These are phyloP conservation scores for Penicillium hordei DNA, from an alignment of 2,329 filamentous ascomycete species.

Conservation along the genomic window DNA sequence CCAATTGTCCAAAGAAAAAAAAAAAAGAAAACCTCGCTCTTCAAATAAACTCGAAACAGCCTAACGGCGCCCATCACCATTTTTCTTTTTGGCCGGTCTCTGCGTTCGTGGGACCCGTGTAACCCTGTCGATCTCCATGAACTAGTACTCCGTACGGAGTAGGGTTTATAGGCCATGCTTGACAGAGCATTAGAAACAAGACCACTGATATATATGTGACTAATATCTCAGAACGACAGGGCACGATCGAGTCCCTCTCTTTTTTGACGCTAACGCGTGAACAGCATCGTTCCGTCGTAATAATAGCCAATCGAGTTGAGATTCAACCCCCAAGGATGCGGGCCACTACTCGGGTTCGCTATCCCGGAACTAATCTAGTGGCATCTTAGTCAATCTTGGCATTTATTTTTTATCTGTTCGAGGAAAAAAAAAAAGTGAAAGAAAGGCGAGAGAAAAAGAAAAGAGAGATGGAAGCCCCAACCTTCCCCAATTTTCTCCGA, in stretches of 20 bases:
- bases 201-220: background rate
- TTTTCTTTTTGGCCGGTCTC: background rate
- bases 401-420: background rate
- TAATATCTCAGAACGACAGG: background rate
- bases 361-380: slow-evolving; percentile 16
- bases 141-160: background rate
- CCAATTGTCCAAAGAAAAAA: slow-evolving; percentile 11
- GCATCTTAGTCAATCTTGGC: slow-evolving; percentile 16
- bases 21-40: slow-evolving; percentile 8
- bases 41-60: slow-evolving; percentile 44
- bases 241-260: background rate
- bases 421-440: background rate
- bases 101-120: slow-evolving; percentile 20
- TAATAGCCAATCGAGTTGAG: slow-evolving; percentile 9
- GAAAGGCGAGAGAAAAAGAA: background rate
- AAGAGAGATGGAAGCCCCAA: slow-evolving; percentile 1
- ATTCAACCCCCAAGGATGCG: slow-evolving; percentile 15
- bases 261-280: slow-evolving; percentile 3
- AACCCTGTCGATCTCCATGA: slow-evolving; percentile 18
- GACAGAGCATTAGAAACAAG: background rate
- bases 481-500: slow-evolving; percentile 10
- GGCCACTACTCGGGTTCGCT: slow-evolving; percentile 22
- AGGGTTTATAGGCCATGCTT: slow-evolving; percentile 2
- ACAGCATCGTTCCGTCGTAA: background rate
- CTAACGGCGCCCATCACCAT: slow-evolving; percentile 35